Evolutionary conservation across 106 monocot species (phyloP), one percentile per base, ranked within the genome.

Genomic region (Allium sativum): DNA sequence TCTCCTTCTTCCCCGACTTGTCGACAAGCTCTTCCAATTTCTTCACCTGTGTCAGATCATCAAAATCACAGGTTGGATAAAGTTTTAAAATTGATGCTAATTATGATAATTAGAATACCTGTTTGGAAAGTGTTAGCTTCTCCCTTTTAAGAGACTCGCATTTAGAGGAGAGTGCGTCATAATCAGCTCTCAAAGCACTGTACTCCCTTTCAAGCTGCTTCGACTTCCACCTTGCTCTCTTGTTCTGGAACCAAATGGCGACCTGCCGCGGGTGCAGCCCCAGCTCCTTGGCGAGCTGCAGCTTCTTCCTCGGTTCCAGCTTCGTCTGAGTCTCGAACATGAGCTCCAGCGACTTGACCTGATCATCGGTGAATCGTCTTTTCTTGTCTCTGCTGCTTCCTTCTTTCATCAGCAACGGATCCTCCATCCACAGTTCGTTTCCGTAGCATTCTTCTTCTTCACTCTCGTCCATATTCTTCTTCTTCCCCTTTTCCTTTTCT

Each of bases 191-290:
- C 54, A 86, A 65, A 0, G 58, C 52, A 48, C 45, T 56, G 63
- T 83, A 83, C 44, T 83, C 77, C 11, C 79, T 59, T 72, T 88
- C 87, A 21, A 83, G 87, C 72, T 83, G 77, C 87, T 88, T 88
- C 11, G 87, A 80, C 65, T 83, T 83, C 83, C 83, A 83, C 11
- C 87, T 73, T 0, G 87, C 87, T 18, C 87, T 57, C 69, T 83
- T 83, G 83, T 88, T 88, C 77, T 88, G 87, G 65, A 88, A 88
- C 87, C 87, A 88, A 15, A 88, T 80, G 16, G 87, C 82, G n/a
- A 88, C 87, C 65, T 88, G 87, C 7, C 87, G 59, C 2, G 87
- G 83, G 62, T 88, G 83, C 65, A 88, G 62, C 12, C 83, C 87
- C 15, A 88, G 79, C 55, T 88, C 87, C 48, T 53, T 55, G 1